A percentile compares a stretch with the other conserved stretches of the same genome.
Conservation (phyloP, 441 rosid genomes). For the Jatropha podagrica region DNA sequence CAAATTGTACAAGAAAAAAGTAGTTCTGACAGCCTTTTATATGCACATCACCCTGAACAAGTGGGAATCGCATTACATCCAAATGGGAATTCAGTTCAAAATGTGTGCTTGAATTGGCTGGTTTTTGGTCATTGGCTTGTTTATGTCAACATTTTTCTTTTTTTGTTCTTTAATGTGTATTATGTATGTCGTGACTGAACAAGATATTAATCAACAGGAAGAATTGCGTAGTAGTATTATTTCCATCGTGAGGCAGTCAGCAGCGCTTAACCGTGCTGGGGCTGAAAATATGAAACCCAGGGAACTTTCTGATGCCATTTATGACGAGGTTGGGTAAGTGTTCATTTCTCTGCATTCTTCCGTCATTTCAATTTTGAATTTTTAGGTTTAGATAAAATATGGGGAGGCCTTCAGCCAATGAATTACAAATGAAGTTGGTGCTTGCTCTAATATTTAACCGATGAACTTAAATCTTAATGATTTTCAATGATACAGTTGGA, state of each 20-base stretch:
- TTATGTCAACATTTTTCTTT: not conserved
- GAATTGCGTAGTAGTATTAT: constrained; percentile 66
- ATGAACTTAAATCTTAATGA: constrained; percentile 1
- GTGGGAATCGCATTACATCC: not conserved
- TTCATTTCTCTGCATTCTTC: not conserved
- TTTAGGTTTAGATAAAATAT: not conserved
- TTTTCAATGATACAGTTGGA: not conserved
- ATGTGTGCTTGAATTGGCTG: constrained; percentile 6
- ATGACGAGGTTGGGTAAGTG: constrained; percentile 76
- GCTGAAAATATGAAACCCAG: constrained; percentile 77
- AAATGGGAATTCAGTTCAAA: not conserved
- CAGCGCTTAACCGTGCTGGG: constrained; percentile 56
- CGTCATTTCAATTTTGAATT: not conserved
- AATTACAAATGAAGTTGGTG: not conserved
- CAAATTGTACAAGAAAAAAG: not conserved
- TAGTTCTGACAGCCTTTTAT: not conserved
- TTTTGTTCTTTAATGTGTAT: not conserved
- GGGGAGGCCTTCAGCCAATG: not conserved
- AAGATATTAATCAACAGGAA: constrained; percentile 49
- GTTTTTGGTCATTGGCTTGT: not conserved
- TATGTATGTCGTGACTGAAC: constrained; percentile 1
- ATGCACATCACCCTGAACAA: not conserved
- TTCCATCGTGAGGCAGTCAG: constrained; percentile 67
- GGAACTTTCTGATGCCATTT: constrained; percentile 82
- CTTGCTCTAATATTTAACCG: not conserved